Evolutionary conservation across 2,329 filamentous ascomycete genomes (phyloP), one percentile per base, ranked within the genome.

Genomic region (Cladosporium cucumerinum): DNA sequence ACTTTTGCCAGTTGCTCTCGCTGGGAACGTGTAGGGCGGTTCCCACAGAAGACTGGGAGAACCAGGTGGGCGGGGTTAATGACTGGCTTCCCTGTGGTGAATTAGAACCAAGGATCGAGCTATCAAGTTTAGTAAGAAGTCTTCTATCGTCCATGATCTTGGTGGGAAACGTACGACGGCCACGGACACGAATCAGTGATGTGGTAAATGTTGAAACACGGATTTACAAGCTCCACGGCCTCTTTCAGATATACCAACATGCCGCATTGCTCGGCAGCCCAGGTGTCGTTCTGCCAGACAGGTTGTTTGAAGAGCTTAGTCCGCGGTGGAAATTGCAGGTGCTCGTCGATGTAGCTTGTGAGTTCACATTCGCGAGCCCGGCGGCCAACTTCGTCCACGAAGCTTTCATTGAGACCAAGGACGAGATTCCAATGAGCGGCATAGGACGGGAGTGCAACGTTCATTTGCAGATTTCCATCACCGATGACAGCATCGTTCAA

Each of bases 301-400:
- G 63, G 65, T 34, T 49, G 57, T 21, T 61, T 69, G 43, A 71
- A 72, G 18, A 74, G 69, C 64, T 69, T 70, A 28, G 67, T 74
- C 18, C 66, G 63, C 1, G 78, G 72, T 25, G 78, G 78, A 57
- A 74, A 80, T 0, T 65, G 69, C 26, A 80, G 73, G 65, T 82
- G 80, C 28, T 84, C 83, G 18, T 85, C 75, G 30, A 88, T 71
- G 71, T 84, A 79, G 28, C 71, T 63, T n/a, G 73, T 72, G 70
- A 78, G 79, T 62, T 75, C 75, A 68, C 78, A 80, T 11, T 69
- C 65, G 10, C 74, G 71, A 25, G 78, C 71, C 3, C 69, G 69
- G 18, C 73, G 66, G 32, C 76, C 73, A 43, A 80, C 71, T 12
- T 73, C 69, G 8, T 75, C 67, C 59, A 79, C 69, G 70, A 79